Percentiles rank a stretch among this genome's conserved stretches.
phyloP scores from a whole-genome alignment of 208 protist species.

The Leishmania guyanensis region DNA sequence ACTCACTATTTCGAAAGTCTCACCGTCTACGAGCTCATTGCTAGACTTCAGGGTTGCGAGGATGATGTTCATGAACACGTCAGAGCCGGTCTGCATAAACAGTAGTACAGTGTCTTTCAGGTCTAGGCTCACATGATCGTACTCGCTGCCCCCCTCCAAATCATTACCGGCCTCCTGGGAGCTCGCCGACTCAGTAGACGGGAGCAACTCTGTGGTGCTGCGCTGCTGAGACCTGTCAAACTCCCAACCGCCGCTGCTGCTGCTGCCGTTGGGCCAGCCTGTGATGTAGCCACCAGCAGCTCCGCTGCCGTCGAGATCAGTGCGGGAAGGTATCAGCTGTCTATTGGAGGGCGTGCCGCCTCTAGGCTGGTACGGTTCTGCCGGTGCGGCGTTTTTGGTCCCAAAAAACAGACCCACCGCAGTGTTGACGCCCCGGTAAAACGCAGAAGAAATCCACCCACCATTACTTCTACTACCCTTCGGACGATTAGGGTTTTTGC shows the following conservation, averaged over 20 bases:
- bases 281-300: neutral
- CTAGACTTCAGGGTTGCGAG: conserved; percentile 74
- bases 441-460: conserved; percentile 17
- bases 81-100: conserved; percentile 65
- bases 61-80: conserved; percentile 86
- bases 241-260: conserved; percentile 25
- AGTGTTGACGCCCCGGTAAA: conserved; percentile 18
- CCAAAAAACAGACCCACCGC: conserved; percentile 17
- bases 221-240: conserved; percentile 22
- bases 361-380: conserved; percentile 2
- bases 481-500: neutral
- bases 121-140: conserved; percentile 59
- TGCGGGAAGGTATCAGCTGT: neutral
- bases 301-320: neutral
- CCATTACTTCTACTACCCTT: neutral
- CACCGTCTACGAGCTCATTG: conserved; percentile 54
- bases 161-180: conserved; percentile 4
- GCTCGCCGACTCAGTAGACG: conserved; percentile 21
- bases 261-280: conserved; percentile 1
- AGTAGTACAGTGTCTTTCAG: conserved; percentile 72
- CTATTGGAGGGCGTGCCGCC: neutral
- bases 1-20: conserved; percentile 57
- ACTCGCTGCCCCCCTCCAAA: conserved; percentile 10
- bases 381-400: conserved; percentile 2
- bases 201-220: neutral